Conservation (phyloP, 2,329 filamentous ascomycete genomes). For the Xylariaceae sp. region DNA sequence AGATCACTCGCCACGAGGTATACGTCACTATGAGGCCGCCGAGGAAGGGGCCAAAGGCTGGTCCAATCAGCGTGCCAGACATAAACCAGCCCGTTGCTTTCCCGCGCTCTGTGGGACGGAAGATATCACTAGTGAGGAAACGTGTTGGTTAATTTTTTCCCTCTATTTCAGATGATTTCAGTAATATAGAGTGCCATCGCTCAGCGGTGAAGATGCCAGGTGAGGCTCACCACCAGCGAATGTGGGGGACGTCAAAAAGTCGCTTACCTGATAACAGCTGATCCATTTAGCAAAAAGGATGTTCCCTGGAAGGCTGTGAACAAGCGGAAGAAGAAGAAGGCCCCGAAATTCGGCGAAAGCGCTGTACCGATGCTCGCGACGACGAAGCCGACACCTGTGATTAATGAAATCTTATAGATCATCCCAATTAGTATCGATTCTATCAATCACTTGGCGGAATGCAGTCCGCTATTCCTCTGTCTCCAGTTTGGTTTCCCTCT, state of each 20-base stretch:
- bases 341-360: constrained; percentile 70
- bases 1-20: constrained; percentile 74
- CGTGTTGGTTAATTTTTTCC: constrained; percentile 19
- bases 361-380: constrained; percentile 75
- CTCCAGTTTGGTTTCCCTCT: not conserved
- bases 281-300: constrained; percentile 74
- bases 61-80: constrained; percentile 73
- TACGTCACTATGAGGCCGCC: constrained; percentile 80
- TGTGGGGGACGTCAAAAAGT: not conserved
- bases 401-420: constrained; percentile 57
- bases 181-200: too few relatives aligned
- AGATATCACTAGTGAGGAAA: constrained; percentile 57
- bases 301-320: constrained; percentile 78
- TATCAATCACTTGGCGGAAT: not conserved
- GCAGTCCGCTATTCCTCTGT: not conserved
- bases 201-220: not conserved
- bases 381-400: constrained; percentile 68
- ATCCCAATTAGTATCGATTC: constrained; percentile 8
- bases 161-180: too few relatives aligned
- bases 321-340: constrained; percentile 77
- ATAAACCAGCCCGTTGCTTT: constrained; percentile 78
- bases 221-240: not conserved
- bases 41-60: constrained; percentile 71
- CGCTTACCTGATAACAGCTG: constrained; percentile 66
- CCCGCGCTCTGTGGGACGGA: constrained; percentile 69